Base-by-base conservation (phyloP, 2,329 filamentous ascomycete genomes). In the Ophiosphaerella narmari region DNA sequence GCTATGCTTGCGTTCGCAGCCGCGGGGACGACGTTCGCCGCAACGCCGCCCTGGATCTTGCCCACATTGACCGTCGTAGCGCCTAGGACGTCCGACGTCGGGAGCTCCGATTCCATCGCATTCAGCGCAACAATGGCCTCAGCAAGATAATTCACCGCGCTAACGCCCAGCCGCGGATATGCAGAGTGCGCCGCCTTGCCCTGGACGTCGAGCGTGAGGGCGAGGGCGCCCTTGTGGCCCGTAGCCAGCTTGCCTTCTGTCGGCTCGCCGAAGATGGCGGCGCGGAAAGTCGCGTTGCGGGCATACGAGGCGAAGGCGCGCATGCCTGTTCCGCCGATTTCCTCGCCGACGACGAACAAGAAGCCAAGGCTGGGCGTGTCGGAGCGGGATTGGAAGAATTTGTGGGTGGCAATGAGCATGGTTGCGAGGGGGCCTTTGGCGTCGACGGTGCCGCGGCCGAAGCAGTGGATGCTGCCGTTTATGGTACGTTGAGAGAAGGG, bases 191-290 rank as follows among this genome's bases (percentile, higher is more conserved):
- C 90, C 0, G 86, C 88, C 54, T 86, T 85, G 16, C 93, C 93
- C 29, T 80, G 80, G 0, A 88, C 88, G 12, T 77, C 75, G 52
- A 97, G 66, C 1, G 79, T 76, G 65, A 91, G 86, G 35, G 81
- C 80, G 2, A 91, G 71, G 44, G 84, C 86, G 26, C 93, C 93
- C 77, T 97, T 97, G 80, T 97, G 93, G 3, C 93, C 93, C 41
- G 88, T 86, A 0, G 90, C 91, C 24, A 97, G 86, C 71, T 88
- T 90, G 59, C 87, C 83, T 66, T 96, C 90, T 0, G 93, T 97
- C 0, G 93, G 93, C 71, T 97, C 93, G 41, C 93, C 93, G 65
- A 97, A 97, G 66, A 92, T 89, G 63, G 89, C 86, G 3, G 90
- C 85, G 29, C 86, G 80, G 77, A 83, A 86, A 14, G 68, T 65